Evolutionary conservation across 164 flowering plant genomes (phyloP), one percentile per base, ranked within the genome.

Genomic region (Nymphaea thermarum): DNA sequence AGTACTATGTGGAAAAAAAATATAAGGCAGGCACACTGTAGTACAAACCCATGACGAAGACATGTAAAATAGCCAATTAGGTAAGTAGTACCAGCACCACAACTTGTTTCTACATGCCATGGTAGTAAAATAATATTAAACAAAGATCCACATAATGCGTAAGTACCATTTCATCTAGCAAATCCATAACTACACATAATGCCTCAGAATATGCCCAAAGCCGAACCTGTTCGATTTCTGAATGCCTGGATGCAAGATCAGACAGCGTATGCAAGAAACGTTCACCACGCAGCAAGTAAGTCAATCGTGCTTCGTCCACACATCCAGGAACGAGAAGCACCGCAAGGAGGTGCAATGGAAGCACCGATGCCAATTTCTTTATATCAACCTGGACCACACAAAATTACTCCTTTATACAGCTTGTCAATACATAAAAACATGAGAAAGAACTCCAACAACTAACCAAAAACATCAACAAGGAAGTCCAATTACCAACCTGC

Each of bases 281-380:
- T 60, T 83, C 64, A 67, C 96, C 98, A 71, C 82, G 72, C 71
- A 91, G 75, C 74, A 91, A 63, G 72, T 94, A 85, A 77, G 70
- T 80, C 74, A 86, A 78, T 53, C 77, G 68, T 36, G 73, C 69
- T 67, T 82, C 86, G 78, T 88, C 89, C 75, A 80, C 79, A 6
- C 11, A 47, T 51, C 77, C 76, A 64, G 86, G 77, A 62, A 85
- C 73, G 67, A 87, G 72, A 61, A 87, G 78, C 77, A 82, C 84
- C 11, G 96, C 91, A 72, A 88, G 82, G 65, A 94, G 93, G 78
- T 94, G 98, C 77, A 88, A 61, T 5, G 97, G 92, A 59, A 94
- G 90, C 75, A 80, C 78, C 67, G 81, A 79, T 5, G 83, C 93
- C 73, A 91, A 81, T 60, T 75, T 87, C 72, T 91, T 96, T 77